Percentiles rank a stretch among this genome's conserved stretches.
These are phyloP conservation scores for Plectranthus barbatus DNA, from an alignment of 257 asterid genomes.

Conservation along the genomic window DNA sequence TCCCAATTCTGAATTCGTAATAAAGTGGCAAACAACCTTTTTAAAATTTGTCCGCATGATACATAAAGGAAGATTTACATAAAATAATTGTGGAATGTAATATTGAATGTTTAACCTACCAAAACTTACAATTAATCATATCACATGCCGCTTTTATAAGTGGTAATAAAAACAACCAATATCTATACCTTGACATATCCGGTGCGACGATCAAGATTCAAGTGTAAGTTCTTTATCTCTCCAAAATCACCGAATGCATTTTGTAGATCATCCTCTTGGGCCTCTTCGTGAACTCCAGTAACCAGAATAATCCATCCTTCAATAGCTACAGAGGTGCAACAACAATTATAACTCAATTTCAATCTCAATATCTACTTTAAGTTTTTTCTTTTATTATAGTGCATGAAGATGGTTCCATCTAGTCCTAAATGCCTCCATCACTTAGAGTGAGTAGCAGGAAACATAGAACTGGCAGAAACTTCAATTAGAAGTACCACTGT, in stretches of 20 bases:
- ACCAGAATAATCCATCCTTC: conserved; percentile 99
- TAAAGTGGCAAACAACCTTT: not conserved
- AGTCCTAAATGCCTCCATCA: not conserved
- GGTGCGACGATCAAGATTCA: conserved; percentile 97
- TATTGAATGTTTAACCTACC: not conserved
- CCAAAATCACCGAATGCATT: conserved; percentile 82
- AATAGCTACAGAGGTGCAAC: conserved; percentile 54
- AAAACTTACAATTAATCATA: not conserved
- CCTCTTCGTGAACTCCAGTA: conserved; percentile 96
- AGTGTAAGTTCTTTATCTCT: conserved; percentile 83
- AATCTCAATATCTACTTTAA: not conserved
- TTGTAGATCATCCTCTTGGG: conserved; percentile 86
- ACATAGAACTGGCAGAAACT: not conserved
- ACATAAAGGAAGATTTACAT: not conserved
- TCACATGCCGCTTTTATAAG: not conserved
- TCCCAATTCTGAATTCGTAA: too few relatives aligned
- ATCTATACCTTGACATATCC: conserved; percentile 84
- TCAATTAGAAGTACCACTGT: not conserved
- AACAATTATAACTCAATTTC: conserved; percentile 18
- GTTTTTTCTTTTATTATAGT: not conserved
- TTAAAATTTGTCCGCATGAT: not conserved
- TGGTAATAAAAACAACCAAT: not conserved
- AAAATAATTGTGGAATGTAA: not conserved
- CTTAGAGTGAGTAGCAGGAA: not conserved
- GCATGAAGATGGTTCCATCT: not conserved